A percentile compares a stretch with the other conserved stretches of the same genome.
phyloP scores from a whole-genome alignment of 768 basidiomycete genomes.

The Termitomyces sp. region DNA sequence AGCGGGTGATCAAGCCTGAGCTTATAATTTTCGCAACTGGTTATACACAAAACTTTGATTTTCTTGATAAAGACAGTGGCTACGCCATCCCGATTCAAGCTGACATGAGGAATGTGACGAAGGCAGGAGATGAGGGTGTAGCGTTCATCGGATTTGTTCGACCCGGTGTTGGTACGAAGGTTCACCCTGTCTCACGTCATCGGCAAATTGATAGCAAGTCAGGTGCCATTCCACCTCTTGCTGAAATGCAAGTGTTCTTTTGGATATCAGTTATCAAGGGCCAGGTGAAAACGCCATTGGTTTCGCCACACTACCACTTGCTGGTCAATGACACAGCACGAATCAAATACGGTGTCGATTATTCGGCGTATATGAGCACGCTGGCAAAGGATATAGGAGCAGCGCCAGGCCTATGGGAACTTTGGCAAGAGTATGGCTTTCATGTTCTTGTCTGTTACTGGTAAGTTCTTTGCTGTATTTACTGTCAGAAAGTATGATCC shows the following conservation, averaged over 20 bases:
- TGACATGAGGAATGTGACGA: slow-evolving; percentile 38
- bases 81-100: slow-evolving; percentile 39
- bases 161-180: slow-evolving; percentile 45
- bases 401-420: slow-evolving; percentile 41
- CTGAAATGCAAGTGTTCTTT: slow-evolving; percentile 57
- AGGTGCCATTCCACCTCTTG: slow-evolving; percentile 54
- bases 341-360: slow-evolving; percentile 59
- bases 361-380: slow-evolving; percentile 50
- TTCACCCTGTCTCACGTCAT: background rate
- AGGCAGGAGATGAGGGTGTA: slow-evolving; percentile 38
- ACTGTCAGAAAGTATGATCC: background rate
- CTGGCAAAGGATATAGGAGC: slow-evolving; percentile 54
- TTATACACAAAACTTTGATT: slow-evolving; percentile 39
- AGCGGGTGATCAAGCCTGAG: slow-evolving; percentile 38
- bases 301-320: slow-evolving; percentile 48
- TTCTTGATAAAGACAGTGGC: slow-evolving; percentile 29
- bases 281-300: slow-evolving; percentile 34
- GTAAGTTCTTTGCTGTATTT: slow-evolving; percentile 23
- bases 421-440: slow-evolving; percentile 44
- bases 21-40: slow-evolving; percentile 46
- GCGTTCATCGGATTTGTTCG: slow-evolving; percentile 55
- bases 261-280: slow-evolving; percentile 48
- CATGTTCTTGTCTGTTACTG: slow-evolving; percentile 51
- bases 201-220: slow-evolving; percentile 11
- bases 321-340: slow-evolving; percentile 44